These are phyloP conservation scores for Tulasnella sp. DNA, from an alignment of 768 basidiomycete genomes.

Conservation along the genomic window DNA sequence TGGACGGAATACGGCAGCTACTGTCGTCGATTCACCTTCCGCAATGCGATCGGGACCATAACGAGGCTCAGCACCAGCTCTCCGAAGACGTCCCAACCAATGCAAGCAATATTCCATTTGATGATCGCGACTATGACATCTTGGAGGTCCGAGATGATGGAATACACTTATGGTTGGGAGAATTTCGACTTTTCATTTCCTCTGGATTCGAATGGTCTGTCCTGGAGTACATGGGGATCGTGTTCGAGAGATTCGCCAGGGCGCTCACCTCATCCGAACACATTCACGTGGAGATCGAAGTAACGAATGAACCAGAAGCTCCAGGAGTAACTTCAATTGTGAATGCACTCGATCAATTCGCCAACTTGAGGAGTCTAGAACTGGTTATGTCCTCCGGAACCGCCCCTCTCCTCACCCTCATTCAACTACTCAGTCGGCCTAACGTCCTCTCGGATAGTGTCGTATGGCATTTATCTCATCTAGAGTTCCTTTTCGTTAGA, in stretches of 20 bases:
- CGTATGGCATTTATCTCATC: background rate
- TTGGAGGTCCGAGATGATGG: background rate
- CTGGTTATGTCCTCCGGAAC: background rate
- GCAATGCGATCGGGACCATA: too few species aligned
- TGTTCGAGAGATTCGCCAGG: background rate
- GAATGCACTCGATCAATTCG: background rate
- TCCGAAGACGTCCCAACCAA: too few species aligned
- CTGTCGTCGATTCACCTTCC: too few species aligned
- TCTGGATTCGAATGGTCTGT: background rate
- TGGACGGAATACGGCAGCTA: too few species aligned
- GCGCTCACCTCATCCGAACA: background rate
- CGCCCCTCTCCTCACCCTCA: background rate
- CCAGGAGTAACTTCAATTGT: background rate
- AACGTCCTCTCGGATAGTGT: background rate
- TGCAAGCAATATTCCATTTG: too few species aligned
- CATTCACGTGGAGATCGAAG: background rate
- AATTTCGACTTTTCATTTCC: background rate
- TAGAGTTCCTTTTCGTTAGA: background rate
- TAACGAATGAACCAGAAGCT: background rate
- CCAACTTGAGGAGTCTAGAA: background rate
- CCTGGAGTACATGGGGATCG: background rate
- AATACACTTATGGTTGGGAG: background rate
- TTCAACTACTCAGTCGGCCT: background rate
- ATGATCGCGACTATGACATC: background rate
- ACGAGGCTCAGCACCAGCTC: too few species aligned